Evolutionary conservation across 176 grass and related monocot species (phyloP), one percentile per base, ranked within the genome.

Genomic region (Themeda triandra): DNA sequence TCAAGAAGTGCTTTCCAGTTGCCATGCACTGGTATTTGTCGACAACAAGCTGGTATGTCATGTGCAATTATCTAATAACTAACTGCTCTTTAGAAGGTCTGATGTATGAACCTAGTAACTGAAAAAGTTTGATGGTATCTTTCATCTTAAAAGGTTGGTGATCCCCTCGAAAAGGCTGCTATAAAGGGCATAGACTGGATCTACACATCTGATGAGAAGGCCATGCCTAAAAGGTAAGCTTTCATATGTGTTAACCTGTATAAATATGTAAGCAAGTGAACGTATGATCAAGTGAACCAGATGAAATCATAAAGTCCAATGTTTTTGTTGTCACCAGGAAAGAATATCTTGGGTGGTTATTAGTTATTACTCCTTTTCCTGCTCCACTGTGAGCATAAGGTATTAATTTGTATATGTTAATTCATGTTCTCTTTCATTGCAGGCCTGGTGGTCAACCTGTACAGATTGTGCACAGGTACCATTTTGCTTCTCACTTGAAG

Each of bases 401-500:
- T 48, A 13, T 45, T 63, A 28, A 28, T 64, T 67, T 85, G 13
- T 74, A 24, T 72, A 10, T 67, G 27, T 32, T 76, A 25, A 36
- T 73, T 71, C 19, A 51, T 83, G 29, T 64, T 51, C 69, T 86
- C 37, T 77, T 73, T 25, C 25, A 41, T 94, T 81, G 21, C 89
- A 99, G 96, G 88, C 88, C 96, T 83, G 96, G 91, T 79, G 71
- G 89, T 64, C 90, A 92, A 85, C 91, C 96, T 82, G 96, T 99
- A 83, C 93, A 91, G 66, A 99, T 99, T 82, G 83, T 95, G 80
- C 91, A 99, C 42, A 94, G 96, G 73, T 92, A 91, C 70, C 96
- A 99, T 92, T 99, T 99, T 92, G 96, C 96, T 86, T 99, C 96
- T 76, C 93, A 99, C 84, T 87, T 99, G 76, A 99, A 99, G 87